These are phyloP conservation scores for Conticribra weissflogii DNA, from an alignment of 108 stramenopile genomes.

Conservation along the genomic window DNA sequence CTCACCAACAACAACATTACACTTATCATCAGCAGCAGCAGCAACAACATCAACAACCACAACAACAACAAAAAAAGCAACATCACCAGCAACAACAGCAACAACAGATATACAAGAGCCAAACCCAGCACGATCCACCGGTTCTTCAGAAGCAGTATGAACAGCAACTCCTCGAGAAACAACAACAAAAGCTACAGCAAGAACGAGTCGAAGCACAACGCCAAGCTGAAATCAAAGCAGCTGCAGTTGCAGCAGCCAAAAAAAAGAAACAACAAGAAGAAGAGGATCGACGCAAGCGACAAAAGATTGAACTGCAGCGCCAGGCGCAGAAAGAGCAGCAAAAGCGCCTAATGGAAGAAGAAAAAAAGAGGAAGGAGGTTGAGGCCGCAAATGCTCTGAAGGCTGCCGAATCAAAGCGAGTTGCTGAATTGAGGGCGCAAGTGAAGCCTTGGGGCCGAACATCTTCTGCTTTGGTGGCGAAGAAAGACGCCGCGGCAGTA, in stretches of 20 bases:
- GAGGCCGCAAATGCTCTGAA: constrained; percentile 23
- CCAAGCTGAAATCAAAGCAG: constrained; percentile 24
- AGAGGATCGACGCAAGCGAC: constrained; percentile 14
- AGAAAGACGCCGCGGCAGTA: constrained; percentile 20
- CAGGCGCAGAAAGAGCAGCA: constrained; percentile 10
- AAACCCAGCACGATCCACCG: constrained; percentile 4
- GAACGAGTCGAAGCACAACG: constrained; percentile 18
- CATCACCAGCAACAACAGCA: no score
- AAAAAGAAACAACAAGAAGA: constrained; percentile 33
- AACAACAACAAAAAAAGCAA: constrained; percentile 24
- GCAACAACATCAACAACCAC: constrained; percentile 19
- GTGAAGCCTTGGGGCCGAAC: constrained; percentile 48
- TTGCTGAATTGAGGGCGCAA: constrained; percentile 18
- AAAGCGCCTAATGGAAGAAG: constrained; percentile 29
- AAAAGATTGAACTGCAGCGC: constrained; percentile 11
- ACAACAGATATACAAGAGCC: constrained; percentile 20
- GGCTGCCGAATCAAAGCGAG: constrained; percentile 30
- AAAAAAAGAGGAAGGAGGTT: constrained; percentile 28
- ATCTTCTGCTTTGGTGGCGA: constrained; percentile 40
- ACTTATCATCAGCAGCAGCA: constrained; percentile 21
- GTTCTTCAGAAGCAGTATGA: constrained; percentile 17
- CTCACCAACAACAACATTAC: not conserved
- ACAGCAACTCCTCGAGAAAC: constrained; percentile 23
- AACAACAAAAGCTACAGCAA: constrained; percentile 19
- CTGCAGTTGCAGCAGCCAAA: constrained; percentile 36